Evolutionary conservation across 106 monocot genomes (phyloP).

Genomic region (Dendrobium chrysotoxum): DNA sequence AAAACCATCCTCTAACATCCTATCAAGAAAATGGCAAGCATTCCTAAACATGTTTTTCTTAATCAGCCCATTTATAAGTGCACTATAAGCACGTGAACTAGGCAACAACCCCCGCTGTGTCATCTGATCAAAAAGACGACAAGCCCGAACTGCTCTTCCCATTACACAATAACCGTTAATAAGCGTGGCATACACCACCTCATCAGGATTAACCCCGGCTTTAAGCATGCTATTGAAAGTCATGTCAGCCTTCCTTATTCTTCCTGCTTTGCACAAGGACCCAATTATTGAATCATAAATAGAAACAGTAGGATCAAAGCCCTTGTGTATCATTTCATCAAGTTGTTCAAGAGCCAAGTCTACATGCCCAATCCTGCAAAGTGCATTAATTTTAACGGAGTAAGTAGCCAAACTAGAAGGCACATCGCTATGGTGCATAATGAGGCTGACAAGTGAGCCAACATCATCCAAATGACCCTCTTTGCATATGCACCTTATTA

Average conservation of each 20-base stretch:
- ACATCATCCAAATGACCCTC: slow-evolving; percentile 18
- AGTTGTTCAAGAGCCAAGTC: slow-evolving; percentile 21
- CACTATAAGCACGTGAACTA: slow-evolving; percentile 11
- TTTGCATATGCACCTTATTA: slow-evolving; percentile 29
- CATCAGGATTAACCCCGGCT: slow-evolving; percentile 11
- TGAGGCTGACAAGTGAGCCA: slow-evolving; percentile 10
- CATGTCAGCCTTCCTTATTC: slow-evolving; percentile 10
- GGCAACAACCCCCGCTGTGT: slow-evolving; percentile 4
- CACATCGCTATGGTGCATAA: slow-evolving; percentile 19
- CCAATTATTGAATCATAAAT: slow-evolving; percentile 19
- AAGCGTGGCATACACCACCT: slow-evolving; percentile 16
- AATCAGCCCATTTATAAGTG: slow-evolving; percentile 17
- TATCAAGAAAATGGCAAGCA: slow-evolving; percentile 6
- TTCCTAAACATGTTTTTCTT: slow-evolving; percentile 12
- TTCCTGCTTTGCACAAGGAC: slow-evolving; percentile 5
- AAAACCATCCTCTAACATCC: slow-evolving; percentile 17
- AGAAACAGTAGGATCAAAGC: slow-evolving; percentile 25
- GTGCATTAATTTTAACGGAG: slow-evolving; percentile 25
- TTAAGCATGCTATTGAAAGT: slow-evolving; percentile 11
- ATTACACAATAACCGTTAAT: slow-evolving; percentile 11
- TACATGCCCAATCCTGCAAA: slow-evolving; percentile 21
- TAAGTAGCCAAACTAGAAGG: slow-evolving; percentile 21
- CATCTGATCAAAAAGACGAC: slow-evolving; percentile 14
- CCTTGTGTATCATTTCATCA: slow-evolving; percentile 29
- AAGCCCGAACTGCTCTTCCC: slow-evolving; percentile 8